Evolutionary conservation across 2,329 filamentous ascomycete species (phyloP).

Genomic region (Aspergillus sp.): DNA sequence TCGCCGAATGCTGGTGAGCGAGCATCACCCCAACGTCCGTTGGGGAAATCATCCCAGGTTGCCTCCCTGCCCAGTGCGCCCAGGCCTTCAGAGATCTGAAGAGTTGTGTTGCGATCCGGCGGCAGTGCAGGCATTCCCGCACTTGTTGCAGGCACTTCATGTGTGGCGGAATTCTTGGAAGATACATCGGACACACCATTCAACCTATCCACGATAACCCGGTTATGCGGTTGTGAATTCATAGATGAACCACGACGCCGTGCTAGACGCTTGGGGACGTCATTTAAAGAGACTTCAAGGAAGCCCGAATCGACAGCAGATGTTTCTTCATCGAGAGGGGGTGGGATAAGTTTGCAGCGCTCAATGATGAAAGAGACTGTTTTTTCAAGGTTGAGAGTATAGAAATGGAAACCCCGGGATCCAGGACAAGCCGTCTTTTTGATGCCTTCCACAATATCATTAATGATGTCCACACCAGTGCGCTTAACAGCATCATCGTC

Average conservation of each 20-base stretch:
- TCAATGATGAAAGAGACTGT: constrained; percentile 91
- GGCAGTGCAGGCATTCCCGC: constrained; percentile 67
- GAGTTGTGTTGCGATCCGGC: constrained; percentile 75
- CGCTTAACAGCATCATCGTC: constrained; percentile 47
- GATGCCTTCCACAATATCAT: constrained; percentile 76
- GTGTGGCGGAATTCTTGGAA: constrained; percentile 32
- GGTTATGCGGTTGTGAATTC: constrained; percentile 80
- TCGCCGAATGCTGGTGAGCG: constrained; percentile 91
- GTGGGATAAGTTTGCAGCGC: constrained; percentile 74
- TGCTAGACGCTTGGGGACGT: constrained; percentile 26
- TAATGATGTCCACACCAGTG: constrained; percentile 59
- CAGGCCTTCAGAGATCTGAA: constrained; percentile 91
- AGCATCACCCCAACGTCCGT: constrained; percentile 91
- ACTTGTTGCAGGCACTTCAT: constrained; percentile 70
- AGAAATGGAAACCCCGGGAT: constrained; percentile 88
- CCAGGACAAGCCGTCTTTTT: constrained; percentile 58
- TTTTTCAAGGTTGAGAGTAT: constrained; percentile 94
- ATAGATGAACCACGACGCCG: constrained; percentile 68
- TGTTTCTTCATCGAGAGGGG: constrained; percentile 30
- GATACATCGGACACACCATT: constrained; percentile 24
- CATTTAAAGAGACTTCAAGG: constrained; percentile 18
- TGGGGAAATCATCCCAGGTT: constrained; percentile 98
- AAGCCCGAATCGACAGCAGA: constrained; percentile 17
- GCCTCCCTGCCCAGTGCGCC: constrained; percentile 86
- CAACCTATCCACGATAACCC: constrained; percentile 70